Evolutionary conservation across 1,284 basidiomycete genomes (phyloP), one percentile per base, ranked within the genome.

Genomic region (Ganoderma leucocontextum): DNA sequence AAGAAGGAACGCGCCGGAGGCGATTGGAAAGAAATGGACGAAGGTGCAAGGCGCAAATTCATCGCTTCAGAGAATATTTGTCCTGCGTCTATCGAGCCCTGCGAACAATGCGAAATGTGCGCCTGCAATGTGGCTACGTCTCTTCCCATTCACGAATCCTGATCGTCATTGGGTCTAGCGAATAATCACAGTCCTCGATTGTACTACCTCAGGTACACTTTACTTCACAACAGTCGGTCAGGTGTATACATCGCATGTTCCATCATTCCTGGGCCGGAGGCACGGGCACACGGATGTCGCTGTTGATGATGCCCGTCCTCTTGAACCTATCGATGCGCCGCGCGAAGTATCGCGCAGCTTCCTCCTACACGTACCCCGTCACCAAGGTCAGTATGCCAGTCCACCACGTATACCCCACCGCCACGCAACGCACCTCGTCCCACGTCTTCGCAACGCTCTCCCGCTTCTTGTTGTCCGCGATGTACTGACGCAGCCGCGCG

Each of bases 291-390:
- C 44, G 44, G 17, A 65, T 6, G n/a, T 65, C 58, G 35, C 35
- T 60, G 64, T 65, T 65, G 22, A 65, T 29, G 35, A 60, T 42
- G 7, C 64, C 64, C n/a, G 64, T 65, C 58, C 49, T 65, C 64
- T 41, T 58, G 22, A 60, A 19, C 22, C 64, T 52, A n/a, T 65
- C 64, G 8, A 65, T 3, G 35, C 64, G 57, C 36, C 52, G 44
- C 3, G 15, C 38, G 39, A 55, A 55, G 22, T 55, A 1, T 7
- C 33, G 47, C 4, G 33, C 38, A 5, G 47, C 36, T 2, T 49
- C 49, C 3, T 15, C 47, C 64, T 61, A 15, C 49, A 52, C 3
- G 35, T 3, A 7, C 10, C 22, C 47, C 47, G 12, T 13, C 35
- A 10, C 55, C 7, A 15, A 41, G 10, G 38, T 42, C 38, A 60